These are phyloP conservation scores for Fragaria vesca DNA, from an alignment of 306 rosid genomes.

Conservation along the genomic window DNA sequence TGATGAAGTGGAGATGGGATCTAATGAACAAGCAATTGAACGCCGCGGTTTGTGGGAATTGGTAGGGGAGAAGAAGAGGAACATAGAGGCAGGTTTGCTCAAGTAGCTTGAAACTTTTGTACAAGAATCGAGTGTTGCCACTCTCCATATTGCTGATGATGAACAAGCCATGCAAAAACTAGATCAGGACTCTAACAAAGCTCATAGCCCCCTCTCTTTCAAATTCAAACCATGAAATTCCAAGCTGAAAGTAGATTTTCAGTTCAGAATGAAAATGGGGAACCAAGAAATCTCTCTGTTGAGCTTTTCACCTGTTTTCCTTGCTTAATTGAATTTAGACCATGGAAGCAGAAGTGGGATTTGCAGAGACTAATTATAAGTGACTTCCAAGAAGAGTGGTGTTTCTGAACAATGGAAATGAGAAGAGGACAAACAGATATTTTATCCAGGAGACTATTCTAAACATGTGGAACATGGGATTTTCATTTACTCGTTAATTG, in stretches of 20 bases:
- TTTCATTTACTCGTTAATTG: conserved; percentile 2
- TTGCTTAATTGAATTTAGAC: neutral
- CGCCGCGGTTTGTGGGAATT: conserved; percentile 6
- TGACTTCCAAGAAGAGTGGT: neutral
- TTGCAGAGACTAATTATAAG: neutral
- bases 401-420: conserved; percentile 3
- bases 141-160: conserved; percentile 18
- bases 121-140: conserved; percentile 10
- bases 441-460: neutral
- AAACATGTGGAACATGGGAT: conserved; percentile 27
- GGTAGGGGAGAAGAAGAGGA: conserved; percentile 18
- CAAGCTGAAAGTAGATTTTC: neutral
- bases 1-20: conserved; percentile 17
- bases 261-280: neutral
- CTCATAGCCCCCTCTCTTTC: neutral
- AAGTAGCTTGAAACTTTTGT: conserved; percentile 3
- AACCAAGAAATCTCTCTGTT: neutral
- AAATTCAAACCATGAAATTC: neutral
- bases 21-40: conserved; percentile 14
- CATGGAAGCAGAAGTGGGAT: conserved; percentile 3
- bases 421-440: neutral
- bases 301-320: neutral
- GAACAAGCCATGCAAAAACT: conserved; percentile 21
- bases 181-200: neutral
- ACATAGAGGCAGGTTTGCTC: conserved; percentile 3